phyloP scores from a whole-genome alignment of 2,329 filamentous ascomycete species.

The Fusarium sp. region DNA sequence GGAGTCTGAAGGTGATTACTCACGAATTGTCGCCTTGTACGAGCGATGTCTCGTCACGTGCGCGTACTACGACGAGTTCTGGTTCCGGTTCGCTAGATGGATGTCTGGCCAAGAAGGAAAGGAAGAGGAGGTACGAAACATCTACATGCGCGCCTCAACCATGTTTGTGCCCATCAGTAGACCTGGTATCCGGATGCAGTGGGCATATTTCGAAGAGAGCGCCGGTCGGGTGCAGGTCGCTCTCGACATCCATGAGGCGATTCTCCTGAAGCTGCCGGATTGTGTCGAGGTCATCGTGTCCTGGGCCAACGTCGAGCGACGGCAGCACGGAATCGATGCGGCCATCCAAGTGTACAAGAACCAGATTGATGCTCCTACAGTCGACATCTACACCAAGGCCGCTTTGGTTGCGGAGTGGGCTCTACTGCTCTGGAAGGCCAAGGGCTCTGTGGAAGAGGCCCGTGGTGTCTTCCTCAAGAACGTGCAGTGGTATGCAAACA shows the following conservation, averaged over 20 bases:
- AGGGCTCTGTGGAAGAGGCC: conserved; percentile 83
- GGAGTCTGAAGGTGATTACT: conserved; percentile 83
- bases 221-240: conserved; percentile 81
- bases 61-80: conserved; percentile 97
- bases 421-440: conserved; percentile 85
- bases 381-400: conserved; percentile 85
- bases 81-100: conserved; percentile 97
- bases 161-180: conserved; percentile 89
- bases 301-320: conserved; percentile 86
- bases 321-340: conserved; percentile 84
- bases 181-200: conserved; percentile 87
- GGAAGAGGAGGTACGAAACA: conserved; percentile 89
- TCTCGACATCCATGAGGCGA: conserved; percentile 84
- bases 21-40: conserved; percentile 84
- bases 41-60: conserved; percentile 94
- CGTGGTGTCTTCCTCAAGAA: conserved; percentile 87
- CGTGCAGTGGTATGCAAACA: conserved; percentile 85
- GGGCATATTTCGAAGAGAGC: conserved; percentile 95
- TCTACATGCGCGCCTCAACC: conserved; percentile 88
- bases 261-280: conserved; percentile 81
- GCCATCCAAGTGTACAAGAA: conserved; percentile 86
- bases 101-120: conserved; percentile 85
- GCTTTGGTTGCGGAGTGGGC: conserved; percentile 92
- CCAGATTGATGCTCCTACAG: conserved; percentile 79
- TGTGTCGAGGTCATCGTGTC: conserved; percentile 90